A percentile compares a stretch with the other conserved stretches of the same genome.
Evolutionary conservation across 2,329 filamentous ascomycete genomes (phyloP).

Genomic region (Fusarium chaquense): DNA sequence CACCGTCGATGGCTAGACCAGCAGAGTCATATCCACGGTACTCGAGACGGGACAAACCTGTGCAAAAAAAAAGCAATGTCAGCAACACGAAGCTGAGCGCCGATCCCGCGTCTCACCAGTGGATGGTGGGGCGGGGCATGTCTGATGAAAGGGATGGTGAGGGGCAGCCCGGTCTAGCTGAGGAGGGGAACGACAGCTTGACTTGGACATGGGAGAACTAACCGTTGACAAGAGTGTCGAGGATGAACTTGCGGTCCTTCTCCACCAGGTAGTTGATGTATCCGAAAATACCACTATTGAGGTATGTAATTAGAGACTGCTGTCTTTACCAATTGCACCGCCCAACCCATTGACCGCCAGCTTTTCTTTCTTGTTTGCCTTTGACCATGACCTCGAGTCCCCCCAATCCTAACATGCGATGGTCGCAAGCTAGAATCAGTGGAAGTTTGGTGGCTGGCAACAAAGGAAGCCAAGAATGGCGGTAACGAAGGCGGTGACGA

Average conservation of each 20-base stretch:
- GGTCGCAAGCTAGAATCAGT: slow-evolving; percentile 36
- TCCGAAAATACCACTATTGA: slow-evolving; percentile 87
- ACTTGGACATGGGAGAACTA: slow-evolving; percentile 53
- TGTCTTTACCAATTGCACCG: slow-evolving; percentile 37
- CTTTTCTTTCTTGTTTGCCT: slow-evolving; percentile 6
- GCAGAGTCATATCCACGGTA: slow-evolving; percentile 99
- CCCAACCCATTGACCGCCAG: slow-evolving; percentile 12
- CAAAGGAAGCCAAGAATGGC: slow-evolving; percentile 4
- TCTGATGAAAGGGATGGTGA: slow-evolving; percentile 36
- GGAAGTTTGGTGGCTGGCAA: slow-evolving; percentile 24
- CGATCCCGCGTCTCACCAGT: slow-evolving; percentile 47
- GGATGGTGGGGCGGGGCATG: slow-evolving; percentile 43
- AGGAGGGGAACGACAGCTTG: slow-evolving; percentile 29
- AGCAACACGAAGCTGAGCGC: slow-evolving; percentile 46
- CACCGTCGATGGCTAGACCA: slow-evolving; percentile 93
- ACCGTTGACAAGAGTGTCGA: slow-evolving; percentile 97
- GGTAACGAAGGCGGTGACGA: slow-evolving; percentile 38
- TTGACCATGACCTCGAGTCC: slow-evolving; percentile 22
- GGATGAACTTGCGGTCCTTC: slow-evolving; percentile 96
- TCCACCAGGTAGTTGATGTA: slow-evolving; percentile 99
- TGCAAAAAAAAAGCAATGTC: slow-evolving; percentile 43
- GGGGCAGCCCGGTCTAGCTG: slow-evolving; percentile 31
- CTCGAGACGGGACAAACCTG: slow-evolving; percentile 93
- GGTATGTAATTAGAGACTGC: slow-evolving; percentile 46
- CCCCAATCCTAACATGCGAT: slow-evolving; percentile 22